Evolutionary conservation across 108 stramenopile species (phyloP).

Genomic region (Nannochloropsis gaditana): DNA sequence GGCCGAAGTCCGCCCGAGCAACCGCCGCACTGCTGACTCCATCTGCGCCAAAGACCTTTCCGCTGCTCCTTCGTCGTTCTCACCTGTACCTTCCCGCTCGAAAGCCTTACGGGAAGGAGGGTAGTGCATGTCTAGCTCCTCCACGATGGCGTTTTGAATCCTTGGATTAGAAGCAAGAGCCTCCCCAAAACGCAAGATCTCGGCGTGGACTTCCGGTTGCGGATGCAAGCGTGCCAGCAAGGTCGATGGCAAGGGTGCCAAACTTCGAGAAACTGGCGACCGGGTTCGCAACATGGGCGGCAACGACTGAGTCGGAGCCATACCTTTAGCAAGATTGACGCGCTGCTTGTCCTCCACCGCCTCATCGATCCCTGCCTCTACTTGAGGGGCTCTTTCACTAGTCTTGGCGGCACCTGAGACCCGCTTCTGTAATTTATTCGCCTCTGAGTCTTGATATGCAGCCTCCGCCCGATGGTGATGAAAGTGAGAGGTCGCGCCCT

Average conservation of each 20-base stretch:
- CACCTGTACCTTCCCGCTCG: not conserved
- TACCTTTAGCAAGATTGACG: too few species aligned
- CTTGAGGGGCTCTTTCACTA: too few species aligned
- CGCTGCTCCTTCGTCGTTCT: not conserved
- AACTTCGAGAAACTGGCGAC: too few species aligned
- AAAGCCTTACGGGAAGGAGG: not conserved
- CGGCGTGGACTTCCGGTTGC: not conserved
- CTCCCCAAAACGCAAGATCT: not conserved
- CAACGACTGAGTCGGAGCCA: too few species aligned
- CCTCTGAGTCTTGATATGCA: too few species aligned
- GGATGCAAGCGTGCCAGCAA: not conserved
- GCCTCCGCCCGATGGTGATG: too few species aligned
- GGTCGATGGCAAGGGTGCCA: too few species aligned
- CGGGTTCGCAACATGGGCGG: not conserved
- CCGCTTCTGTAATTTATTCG: too few species aligned
- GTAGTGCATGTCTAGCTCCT: not conserved
- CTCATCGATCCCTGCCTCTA: too few species aligned
- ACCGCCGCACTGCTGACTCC: not conserved
- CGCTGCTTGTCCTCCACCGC: too few species aligned
- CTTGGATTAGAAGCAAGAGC: not conserved
- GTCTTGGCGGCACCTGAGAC: too few species aligned
- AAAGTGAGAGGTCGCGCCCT: not conserved
- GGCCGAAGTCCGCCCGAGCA: not conserved
- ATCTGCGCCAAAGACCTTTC: not conserved
- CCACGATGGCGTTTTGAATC: not conserved